Evolutionary conservation across 768 basidiomycete genomes (phyloP).

Genomic region (Lyophyllum atratum): DNA sequence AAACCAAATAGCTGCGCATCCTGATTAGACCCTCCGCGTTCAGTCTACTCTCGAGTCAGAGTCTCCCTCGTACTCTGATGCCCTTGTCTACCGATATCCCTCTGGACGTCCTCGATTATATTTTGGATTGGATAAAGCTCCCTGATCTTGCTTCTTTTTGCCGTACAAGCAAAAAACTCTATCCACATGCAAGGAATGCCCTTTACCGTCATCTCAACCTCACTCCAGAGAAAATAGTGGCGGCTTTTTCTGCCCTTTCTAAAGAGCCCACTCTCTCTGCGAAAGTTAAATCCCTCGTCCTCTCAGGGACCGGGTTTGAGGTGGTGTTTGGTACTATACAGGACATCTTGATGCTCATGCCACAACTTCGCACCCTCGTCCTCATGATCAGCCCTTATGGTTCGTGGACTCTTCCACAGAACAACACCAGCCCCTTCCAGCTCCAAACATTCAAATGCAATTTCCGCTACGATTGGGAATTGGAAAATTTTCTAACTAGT

Average conservation of each 20-base stretch:
- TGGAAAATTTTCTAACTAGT: constrained; percentile 18
- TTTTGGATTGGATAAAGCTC: constrained; percentile 14
- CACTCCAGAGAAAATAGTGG: constrained; percentile 18
- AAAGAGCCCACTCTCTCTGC: constrained; percentile 20
- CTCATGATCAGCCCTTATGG: constrained; percentile 19
- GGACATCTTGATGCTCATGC: constrained; percentile 20
- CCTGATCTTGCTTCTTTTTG: constrained; percentile 21
- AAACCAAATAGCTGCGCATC: constrained; percentile 12
- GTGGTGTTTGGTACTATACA: constrained; percentile 24
- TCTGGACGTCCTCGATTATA: constrained; percentile 23
- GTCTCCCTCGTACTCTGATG: background rate
- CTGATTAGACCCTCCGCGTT: background rate
- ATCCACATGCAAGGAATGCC: constrained; percentile 19
- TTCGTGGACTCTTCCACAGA: constrained; percentile 25
- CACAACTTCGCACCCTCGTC: constrained; percentile 23
- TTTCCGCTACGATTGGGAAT: constrained; percentile 16
- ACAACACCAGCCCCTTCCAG: constrained; percentile 18
- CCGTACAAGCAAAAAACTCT: constrained; percentile 20
- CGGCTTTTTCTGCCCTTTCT: constrained; percentile 22
- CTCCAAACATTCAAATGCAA: constrained; percentile 20
- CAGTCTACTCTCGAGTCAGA: background rate
- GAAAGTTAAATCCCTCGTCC: constrained; percentile 21
- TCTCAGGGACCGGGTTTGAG: constrained; percentile 17
- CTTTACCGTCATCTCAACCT: constrained; percentile 24
- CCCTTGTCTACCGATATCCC: constrained; percentile 10